Evolutionary conservation across 2,329 filamentous ascomycete genomes (phyloP), one percentile per base, ranked within the genome.

Genomic region (Chrysoporthe cubensis): DNA sequence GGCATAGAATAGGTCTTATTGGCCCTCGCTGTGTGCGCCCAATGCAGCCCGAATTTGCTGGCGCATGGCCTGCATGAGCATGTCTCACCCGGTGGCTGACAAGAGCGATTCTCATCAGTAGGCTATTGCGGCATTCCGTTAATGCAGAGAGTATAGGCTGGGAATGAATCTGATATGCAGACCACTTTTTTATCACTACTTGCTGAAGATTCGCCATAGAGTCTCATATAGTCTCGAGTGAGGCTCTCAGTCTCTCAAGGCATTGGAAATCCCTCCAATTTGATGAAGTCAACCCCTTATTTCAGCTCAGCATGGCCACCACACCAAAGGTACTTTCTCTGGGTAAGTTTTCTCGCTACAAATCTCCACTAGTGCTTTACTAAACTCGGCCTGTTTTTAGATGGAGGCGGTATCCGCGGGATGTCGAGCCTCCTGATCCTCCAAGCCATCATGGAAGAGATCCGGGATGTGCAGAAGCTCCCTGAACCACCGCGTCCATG

Each of bases 361-460:
- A 40, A 21, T 26, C 70, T 72, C 13, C 34, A 13, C 8, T 9
- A 6, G 9, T 16, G 14, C 32, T 34, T 2, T 26, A 11, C 43
- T 46, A 18, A 32, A 43, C 18, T n/a, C 34, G 46, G 7, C 16
- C 14, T 40, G 43, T 21, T 48, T 69, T 21, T 61, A 71, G 71
- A 75, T 71, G 70, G 73, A n/a, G 71, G 74, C 26, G 74, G 74
- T 21, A 69, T 74, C 57, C 72, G 74, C 16, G 73, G 75, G 0
- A 57, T 76, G 26, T 76, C 73, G 2, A 74, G 72, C 56, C 72
- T 75, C 32, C 44, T 74, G 9, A 73, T 76, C 52, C 67, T 76
- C 1, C 66, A 75, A 34, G 65, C 70, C n/a, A 69, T 75, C 14
- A 75, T 76, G 74, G 64, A 71, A 42, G 66, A 69, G 21, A 60